Evolutionary conservation across 139 green algal genomes (phyloP), one percentile per base, ranked within the genome.

Genomic region (Picochlorum costavermella): DNA sequence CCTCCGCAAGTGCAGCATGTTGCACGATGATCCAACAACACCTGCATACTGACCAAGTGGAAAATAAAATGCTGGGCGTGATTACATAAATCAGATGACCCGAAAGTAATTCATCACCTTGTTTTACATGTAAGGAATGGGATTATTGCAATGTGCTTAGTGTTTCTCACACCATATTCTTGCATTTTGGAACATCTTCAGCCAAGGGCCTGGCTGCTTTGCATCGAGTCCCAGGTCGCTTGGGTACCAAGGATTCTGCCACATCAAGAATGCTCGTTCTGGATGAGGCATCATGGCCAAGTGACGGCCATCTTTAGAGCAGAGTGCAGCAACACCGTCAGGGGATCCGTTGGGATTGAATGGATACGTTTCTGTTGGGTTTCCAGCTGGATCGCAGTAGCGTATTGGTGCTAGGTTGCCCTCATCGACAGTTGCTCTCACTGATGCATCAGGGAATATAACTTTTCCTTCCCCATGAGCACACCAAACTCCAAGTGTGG

Each of bases 261-360:
- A 98, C 17, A 77, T 84, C 5, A 98, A 67, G 83, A 94, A 98
- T 76, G 86, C 92, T 50, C 94, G 80, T 83, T 99, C 94, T 0
- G 94, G 94, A 76, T 99, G 94, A 1, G 94, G 94, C 94, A 99
- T 99, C 83, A 99, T 94, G 14, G 94, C 94, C 63, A 99, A 78
- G 81, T 99, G 94, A 25, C 94, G 87, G 5, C 94, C 94, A 71
- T 96, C 69, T 3, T 83, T 71, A 0, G 84, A 95, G 73, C 84
- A 96, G 44, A 99, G 74, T 1, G 80, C 92, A 16, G 94, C 94
- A 58, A 99, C 96, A 65, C 94, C 94, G 20, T 88, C 65, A 2
- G 88, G 88, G 5, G 87, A 95, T 51, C 94, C 94, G 72, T 99
- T 99, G 65, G 94, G 94, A 79, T 97, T 97, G 81, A 84, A 86